phyloP scores from a whole-genome alignment of 768 basidiomycete genomes.

The Mycena vulgaris region DNA sequence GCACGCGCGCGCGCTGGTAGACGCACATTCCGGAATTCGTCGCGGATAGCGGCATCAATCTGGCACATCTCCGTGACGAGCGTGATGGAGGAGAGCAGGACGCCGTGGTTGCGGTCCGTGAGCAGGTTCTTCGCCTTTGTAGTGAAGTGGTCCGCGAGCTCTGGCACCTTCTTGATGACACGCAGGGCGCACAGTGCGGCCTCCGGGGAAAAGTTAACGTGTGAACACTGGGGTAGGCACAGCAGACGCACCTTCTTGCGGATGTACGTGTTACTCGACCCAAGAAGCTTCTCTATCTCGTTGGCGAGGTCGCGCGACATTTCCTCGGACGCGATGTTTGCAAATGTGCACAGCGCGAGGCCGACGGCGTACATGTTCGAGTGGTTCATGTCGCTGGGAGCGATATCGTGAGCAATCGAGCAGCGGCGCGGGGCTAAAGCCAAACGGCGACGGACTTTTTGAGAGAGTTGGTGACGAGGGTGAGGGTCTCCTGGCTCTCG shows the following conservation, averaged over 20 bases:
- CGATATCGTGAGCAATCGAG: constrained; percentile 24
- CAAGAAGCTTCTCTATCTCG: constrained; percentile 97
- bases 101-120: constrained; percentile 97
- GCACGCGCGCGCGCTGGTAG: background rate
- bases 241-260: constrained; percentile 87
- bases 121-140: constrained; percentile 91
- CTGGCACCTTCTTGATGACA: constrained; percentile 96
- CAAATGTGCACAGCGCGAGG: constrained; percentile 96
- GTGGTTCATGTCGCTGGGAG: constrained; percentile 95
- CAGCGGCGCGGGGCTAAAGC: background rate
- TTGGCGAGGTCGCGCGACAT: constrained; percentile 99
- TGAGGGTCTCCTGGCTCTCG: constrained; percentile 98
- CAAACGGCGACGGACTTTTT: constrained; percentile 82
- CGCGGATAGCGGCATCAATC: constrained; percentile 77
- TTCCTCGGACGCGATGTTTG: constrained; percentile 99
- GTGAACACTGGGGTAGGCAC: constrained; percentile 15
- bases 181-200: constrained; percentile 96
- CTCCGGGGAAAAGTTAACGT: constrained; percentile 56
- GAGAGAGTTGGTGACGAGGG: constrained; percentile 96
- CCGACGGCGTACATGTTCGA: constrained; percentile 99
- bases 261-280: constrained; percentile 98
- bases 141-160: constrained; percentile 93
- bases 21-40: constrained; percentile 92
- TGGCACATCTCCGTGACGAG: constrained; percentile 96
- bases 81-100: constrained; percentile 93